Evolutionary conservation across 148 eudicot genomes (phyloP), one percentile per base, ranked within the genome.

Genomic region (Camellia sinensis): DNA sequence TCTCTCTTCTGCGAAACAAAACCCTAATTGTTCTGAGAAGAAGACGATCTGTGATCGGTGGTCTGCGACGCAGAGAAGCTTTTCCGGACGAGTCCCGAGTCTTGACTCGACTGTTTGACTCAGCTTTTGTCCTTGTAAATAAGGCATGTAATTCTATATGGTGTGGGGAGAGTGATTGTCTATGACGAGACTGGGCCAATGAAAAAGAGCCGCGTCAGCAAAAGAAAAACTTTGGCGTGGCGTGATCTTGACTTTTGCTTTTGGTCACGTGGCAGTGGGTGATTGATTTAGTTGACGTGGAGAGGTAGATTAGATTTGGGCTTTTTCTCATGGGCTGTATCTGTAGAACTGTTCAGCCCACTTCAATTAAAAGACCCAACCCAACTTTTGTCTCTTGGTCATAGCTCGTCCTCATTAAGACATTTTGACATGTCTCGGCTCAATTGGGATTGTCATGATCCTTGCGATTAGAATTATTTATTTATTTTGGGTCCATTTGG

Each of bases 1-100:
- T 59, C 9, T 66, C 52, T 54, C 21, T 37, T 46, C 13, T 15
- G 41, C 3, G 5, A 67, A 13, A 70, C 15, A 19, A 43, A 80
- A 22, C 80, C 80, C 86, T 64, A 80, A 71, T 54, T 71, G 15
- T 9, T 3, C 48, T 37, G 18, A 7, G 46, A 65, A 48, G 64
- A 57, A 11, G 59, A 54, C 7, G 52, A 65, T 7, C 66, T 9
- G 40, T 5, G 52, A 65, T 7, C 66, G 17, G 40, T 21, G 15
- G 44, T 56, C 43, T 64, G 65, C 43, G 56, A 6, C 46, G 48
- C 19, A 44, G 81, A 71, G 66, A 68, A 17, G 15, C 53, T 43
- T 68, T 54, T 53, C 41, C 66, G 19, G 22, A 11, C 21, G 11
- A 15, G 41, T 6, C 52, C 37, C 9, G 46, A 2, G 19, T 18